Base-by-base conservation (phyloP, 1,139 yeast species). In the Suhomyces wounanorum region DNA sequence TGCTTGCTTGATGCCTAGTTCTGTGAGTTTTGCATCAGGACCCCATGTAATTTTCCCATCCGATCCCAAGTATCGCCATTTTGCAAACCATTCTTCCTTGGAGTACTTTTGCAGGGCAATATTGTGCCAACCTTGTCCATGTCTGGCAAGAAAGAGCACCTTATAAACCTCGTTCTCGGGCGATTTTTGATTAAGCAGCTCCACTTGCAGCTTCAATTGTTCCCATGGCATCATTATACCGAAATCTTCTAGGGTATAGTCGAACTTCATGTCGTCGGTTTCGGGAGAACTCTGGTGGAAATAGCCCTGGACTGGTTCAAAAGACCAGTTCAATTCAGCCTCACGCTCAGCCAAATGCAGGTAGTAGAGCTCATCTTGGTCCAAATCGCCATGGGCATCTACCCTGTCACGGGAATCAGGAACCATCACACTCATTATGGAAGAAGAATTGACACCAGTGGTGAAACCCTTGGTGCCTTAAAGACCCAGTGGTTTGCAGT, bases 41-140 rank as follows among this genome's bases (percentile, higher is more conserved):
- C 85, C 89, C 87, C 87, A 84, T 1, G 65, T 69, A 16, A 81
- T 64, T 42, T 75, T 79, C 4, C 84, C 89, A 59, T 82, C 85
- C 1, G 83, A 81, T 6, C 77, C 77, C 42, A 79, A 55, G 52
- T 71, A 73, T 21, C 87, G 73, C 86, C 87, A 86, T 55, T 83
- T 77, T 0, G 62, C 65, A 58, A 79, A 75, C 92, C 92, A 87
- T 21, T 66, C 79, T 13, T 74, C 67, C 37, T 73, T 65, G 13
- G 90, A 87, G 62, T 84, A 85, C 54, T 78, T 77, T 26, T 69
- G 70, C 44, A 81, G 79, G 1, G 85, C 89, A 21, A 78, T 69
- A 58, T 88, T 88, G 61, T 87, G 94, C 66, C 73, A 82, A 0
- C 95, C 95, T 66, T 87, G 88, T 8, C 95, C 95, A 60, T 88